phyloP scores from a whole-genome alignment of 2,329 filamentous ascomycete species.

The Beauveria pseudobassiana region DNA sequence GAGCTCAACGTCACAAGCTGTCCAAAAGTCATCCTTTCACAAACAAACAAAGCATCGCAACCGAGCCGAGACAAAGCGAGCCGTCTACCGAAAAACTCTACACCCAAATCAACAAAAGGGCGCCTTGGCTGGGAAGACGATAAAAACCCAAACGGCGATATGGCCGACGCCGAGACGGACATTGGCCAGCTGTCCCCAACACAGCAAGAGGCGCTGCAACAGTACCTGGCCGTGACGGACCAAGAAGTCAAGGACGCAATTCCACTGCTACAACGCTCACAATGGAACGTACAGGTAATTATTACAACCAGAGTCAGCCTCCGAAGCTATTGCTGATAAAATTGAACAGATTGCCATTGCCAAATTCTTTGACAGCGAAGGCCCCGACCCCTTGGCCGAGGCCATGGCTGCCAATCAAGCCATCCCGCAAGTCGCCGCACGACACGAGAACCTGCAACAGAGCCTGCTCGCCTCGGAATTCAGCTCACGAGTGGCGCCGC shows the following conservation, averaged over 20 bases:
- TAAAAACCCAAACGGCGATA: constrained; percentile 12
- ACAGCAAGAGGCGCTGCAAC: constrained; percentile 79
- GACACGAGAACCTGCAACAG: constrained; percentile 69
- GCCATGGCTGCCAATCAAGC: constrained; percentile 53
- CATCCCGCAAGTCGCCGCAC: constrained; percentile 53
- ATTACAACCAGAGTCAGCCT: too few species aligned
- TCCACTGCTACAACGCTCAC: constrained; percentile 70
- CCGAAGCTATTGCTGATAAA: background rate
- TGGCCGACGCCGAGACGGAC: constrained; percentile 37
- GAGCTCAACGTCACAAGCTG: background rate
- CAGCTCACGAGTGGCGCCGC: constrained; percentile 18
- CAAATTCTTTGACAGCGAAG: constrained; percentile 96
- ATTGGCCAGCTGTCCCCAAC: constrained; percentile 63
- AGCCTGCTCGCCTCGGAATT: constrained; percentile 35
- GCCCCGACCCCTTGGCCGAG: constrained; percentile 72
- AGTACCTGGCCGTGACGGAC: constrained; percentile 81
- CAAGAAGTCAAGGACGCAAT: constrained; percentile 72
- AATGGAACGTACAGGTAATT: constrained; percentile 88
- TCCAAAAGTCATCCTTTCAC: background rate
- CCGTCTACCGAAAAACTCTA: too few species aligned
- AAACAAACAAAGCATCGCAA: background rate
- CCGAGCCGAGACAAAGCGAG: background rate
- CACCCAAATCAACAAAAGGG: background rate
- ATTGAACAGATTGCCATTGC: constrained; percentile 77
- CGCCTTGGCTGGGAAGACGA: background rate